Evolutionary conservation across 768 basidiomycete genomes (phyloP).

Genomic region (Dentipellis fragilis): DNA sequence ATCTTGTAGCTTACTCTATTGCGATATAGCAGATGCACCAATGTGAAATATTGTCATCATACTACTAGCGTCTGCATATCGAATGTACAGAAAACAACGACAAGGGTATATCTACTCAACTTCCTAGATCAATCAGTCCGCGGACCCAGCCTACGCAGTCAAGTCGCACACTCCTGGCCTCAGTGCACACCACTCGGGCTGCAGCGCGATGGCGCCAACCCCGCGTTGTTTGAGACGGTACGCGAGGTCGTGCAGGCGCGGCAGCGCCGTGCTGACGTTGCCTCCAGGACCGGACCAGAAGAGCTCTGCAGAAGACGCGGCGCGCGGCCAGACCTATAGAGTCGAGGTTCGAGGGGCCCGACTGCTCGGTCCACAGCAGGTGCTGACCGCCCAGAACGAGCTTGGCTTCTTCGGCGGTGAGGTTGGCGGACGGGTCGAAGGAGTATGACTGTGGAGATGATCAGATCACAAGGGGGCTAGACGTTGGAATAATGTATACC

Average conservation of each 20-base stretch:
- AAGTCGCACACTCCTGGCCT: slow-evolving; percentile 17
- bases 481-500: slow-evolving; percentile 12
- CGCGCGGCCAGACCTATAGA: slow-evolving; percentile 26
- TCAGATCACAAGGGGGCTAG: slow-evolving; percentile 14
- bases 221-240: slow-evolving; percentile 27
- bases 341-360: slow-evolving; percentile 25
- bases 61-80: no score
- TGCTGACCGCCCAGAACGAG: slow-evolving; percentile 26
- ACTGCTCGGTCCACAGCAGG: slow-evolving; percentile 29
- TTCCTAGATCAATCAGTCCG: background rate
- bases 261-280: slow-evolving; percentile 20
- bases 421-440: slow-evolving; percentile 25
- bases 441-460: slow-evolving; percentile 21
- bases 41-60: no score
- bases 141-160: background rate
- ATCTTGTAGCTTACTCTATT: no score
- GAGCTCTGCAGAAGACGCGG: slow-evolving; percentile 27
- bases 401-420: slow-evolving; percentile 14
- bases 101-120: background rate
- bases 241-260: slow-evolving; percentile 26
- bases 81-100: background rate
- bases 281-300: slow-evolving; percentile 30
- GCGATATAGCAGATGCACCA: no score
- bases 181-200: slow-evolving; percentile 33
- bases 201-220: slow-evolving; percentile 23